Base-by-base conservation (phyloP, 108 stramenopile species). In the Cyclotella cryptica region DNA sequence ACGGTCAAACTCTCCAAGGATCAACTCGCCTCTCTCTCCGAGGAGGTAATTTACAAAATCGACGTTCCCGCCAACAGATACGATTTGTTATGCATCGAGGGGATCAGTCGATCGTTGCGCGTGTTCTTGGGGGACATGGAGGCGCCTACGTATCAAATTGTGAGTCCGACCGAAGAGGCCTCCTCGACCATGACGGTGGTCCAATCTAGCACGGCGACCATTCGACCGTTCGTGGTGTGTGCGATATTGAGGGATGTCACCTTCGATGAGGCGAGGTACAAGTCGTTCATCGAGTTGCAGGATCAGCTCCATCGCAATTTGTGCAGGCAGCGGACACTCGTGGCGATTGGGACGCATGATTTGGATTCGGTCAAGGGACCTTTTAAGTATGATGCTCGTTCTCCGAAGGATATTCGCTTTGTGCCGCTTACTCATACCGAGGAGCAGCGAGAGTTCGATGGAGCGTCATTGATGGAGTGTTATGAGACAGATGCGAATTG, bases 51-150 rank as follows among this genome's bases (percentile, higher is more conserved):
- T 49, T 99, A 99, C 92, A 98, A 98, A 78, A 98, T 99, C 74
- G 99, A 99, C 78, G 94, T 99, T 14, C 98, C 99, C 10, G 99
- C 99, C 60, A 99, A 99, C 84, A 86, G 99, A 24, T 99, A 99
- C 85, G 99, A 99, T 87, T 77, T 99, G 40, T 90, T 99, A 12
- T 99, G 98, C 69, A 85, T 98, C 46, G 99, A 99, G 78, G 99
- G 99, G 43, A 86, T 99, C 21, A 88, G 96, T 19, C 88, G 98
- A 30, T 93, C 98, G 12, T 70, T 99, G 17, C 83, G 86, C 9
- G 90, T 99, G 51, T 99, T 99, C 82, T 77, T 98, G 78, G 98
- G 91, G 18, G 86, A 90, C 62, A 86, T 96, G 81, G 85, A 87
- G 15, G 87, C 96, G 11, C 98, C 97, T 10, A 72, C 55, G 19